A percentile compares a stretch with the other conserved stretches of the same genome.
Conservation (phyloP, 148 eudicot genomes). For the Tetragonia tetragonoides region DNA sequence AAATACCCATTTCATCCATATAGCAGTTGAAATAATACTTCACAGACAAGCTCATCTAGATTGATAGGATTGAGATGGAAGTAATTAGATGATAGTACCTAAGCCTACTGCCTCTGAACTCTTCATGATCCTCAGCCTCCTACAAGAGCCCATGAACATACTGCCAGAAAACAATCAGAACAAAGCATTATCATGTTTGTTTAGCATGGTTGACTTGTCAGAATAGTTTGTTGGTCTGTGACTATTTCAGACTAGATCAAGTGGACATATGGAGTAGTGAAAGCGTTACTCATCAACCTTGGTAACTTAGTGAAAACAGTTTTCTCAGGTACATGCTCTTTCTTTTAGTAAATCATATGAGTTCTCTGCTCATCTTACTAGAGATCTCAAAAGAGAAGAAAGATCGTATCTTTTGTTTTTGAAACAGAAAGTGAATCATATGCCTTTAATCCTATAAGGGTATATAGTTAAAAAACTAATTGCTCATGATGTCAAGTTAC, state of each 20-base stretch:
- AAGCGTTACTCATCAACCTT: no score
- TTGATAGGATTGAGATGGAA: not conserved
- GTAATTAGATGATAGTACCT: conserved; percentile 11
- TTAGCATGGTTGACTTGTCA: not conserved
- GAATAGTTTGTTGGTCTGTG: no score
- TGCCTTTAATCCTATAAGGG: no score
- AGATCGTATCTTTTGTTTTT: no score
- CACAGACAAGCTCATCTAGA: not conserved
- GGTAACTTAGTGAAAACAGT: not conserved
- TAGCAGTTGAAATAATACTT: no score
- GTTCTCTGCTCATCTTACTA: no score
- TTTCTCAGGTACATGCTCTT: not conserved
- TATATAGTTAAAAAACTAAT: no score
- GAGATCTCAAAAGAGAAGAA: no score
- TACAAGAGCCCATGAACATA: conserved; percentile 35
- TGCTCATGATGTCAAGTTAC: no score
- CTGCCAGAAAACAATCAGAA: conserved; percentile 22
- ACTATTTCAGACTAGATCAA: not conserved
- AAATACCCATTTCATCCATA: not conserved
- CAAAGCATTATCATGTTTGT: not conserved
- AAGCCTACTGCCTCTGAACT: conserved; percentile 37
- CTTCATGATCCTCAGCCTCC: conserved; percentile 41
- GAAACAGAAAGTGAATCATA: no score
- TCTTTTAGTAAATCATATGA: no score
- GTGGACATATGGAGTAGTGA: not conserved